Evolutionary conservation across 1,139 yeast species (phyloP), one percentile per base, ranked within the genome.

Genomic region (Blastobotrys aristatus): DNA sequence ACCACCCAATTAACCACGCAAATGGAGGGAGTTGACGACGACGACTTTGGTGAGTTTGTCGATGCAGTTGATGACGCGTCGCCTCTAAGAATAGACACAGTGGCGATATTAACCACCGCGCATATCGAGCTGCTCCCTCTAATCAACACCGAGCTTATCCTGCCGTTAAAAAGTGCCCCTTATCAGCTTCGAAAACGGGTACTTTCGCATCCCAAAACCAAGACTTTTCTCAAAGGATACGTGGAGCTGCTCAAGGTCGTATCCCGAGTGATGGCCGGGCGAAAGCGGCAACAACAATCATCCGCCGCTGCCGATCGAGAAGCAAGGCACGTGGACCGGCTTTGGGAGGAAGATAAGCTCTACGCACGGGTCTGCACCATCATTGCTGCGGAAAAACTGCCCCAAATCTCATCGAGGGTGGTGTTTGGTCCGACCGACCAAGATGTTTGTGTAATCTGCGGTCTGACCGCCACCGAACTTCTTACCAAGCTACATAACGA

Each of bases 11-110:
- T n/a, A n/a, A n/a, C n/a, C n/a, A n/a, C n/a, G n/a, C n/a, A n/a
- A n/a, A n/a, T n/a, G n/a, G n/a, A n/a, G n/a, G n/a, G n/a, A n/a
- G n/a, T 24, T 29, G 44, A 46, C 11, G 45, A 41, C 27, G 49
- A 46, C 29, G 49, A 46, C 22, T 46, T 46, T 38, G 49, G 49
- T n/a, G 46, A 43, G n/a, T 46, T 46, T 30, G 46, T 37, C n/a
- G 48, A 39, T 29, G 32, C 33, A 33, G 27, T 36, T 14, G 22
- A 11, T 4, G 22, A 3, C 4, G 3, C 17, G 13, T 13, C 17
- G 13, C 13, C 13, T 6, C 5, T 33, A 33, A 16, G 4, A 33
- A 33, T 33, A 21, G 32, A 40, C 35, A 14, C 47, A 7, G 26
- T 35, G n/a, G 33, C 40, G 40, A 18, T 47, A 26, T 24, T 44